These are phyloP conservation scores for Colletotrichum acutatum DNA, from an alignment of 2,329 filamentous ascomycete species.

Conservation along the genomic window DNA sequence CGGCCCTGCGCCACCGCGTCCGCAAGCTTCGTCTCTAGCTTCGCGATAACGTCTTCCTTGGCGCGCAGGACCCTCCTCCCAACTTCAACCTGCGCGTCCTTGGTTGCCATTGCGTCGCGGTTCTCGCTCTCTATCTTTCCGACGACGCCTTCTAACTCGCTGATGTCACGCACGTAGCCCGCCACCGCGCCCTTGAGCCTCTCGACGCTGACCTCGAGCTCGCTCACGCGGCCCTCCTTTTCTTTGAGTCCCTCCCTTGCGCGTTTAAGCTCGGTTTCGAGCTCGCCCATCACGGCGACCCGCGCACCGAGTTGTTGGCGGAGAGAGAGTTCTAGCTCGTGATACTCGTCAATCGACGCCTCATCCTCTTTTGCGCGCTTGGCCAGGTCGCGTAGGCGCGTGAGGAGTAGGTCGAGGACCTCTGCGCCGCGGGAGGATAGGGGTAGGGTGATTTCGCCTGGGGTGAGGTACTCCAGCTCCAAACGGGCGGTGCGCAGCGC, in stretches of 20 bases:
- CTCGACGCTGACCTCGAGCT: slow-evolving; percentile 61
- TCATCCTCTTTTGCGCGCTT: slow-evolving; percentile 60
- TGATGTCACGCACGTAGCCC: slow-evolving; percentile 64
- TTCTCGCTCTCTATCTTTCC: slow-evolving; percentile 57
- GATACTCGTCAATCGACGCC: slow-evolving; percentile 69
- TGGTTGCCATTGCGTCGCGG: slow-evolving; percentile 43
- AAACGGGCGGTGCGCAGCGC: slow-evolving; percentile 67
- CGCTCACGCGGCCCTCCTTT: slow-evolving; percentile 53
- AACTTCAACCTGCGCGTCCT: slow-evolving; percentile 48
- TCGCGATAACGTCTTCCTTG: slow-evolving; percentile 49
- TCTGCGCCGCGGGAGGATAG: slow-evolving; percentile 63
- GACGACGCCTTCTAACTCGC: slow-evolving; percentile 64
- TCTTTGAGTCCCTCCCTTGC: slow-evolving; percentile 47
- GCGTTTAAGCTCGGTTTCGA: slow-evolving; percentile 54
- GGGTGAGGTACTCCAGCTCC: slow-evolving; percentile 71
- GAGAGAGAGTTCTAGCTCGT: slow-evolving; percentile 64
- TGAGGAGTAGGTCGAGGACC: slow-evolving; percentile 65
- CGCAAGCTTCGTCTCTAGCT: slow-evolving; percentile 57
- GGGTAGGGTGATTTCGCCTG: slow-evolving; percentile 66
- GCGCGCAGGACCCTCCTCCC: slow-evolving; percentile 47
- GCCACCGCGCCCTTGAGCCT: slow-evolving; percentile 63
- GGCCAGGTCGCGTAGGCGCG: slow-evolving; percentile 60
- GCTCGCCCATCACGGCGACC: slow-evolving; percentile 60
- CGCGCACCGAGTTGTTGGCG: slow-evolving; percentile 66
- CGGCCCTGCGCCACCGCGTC: slow-evolving; percentile 52